phyloP scores from a whole-genome alignment of 2,329 filamentous ascomycete genomes.

The Sporothrix euskadiensis region DNA sequence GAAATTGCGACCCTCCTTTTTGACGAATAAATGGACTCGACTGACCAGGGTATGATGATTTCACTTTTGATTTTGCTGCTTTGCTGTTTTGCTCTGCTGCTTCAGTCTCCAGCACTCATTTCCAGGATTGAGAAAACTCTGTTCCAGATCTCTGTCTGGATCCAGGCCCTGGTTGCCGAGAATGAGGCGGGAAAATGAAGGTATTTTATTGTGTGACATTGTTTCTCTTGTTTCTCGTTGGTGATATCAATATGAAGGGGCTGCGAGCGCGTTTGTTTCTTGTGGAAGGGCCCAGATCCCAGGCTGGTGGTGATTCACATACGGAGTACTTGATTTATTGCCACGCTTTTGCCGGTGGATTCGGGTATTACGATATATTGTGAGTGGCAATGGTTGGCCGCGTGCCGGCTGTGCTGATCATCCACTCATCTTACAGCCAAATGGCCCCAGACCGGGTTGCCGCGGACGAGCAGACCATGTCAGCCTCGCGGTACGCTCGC shows the following conservation, averaged over 20 bases:
- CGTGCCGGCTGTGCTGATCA: not conserved
- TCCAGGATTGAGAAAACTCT: not conserved
- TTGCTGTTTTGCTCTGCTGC: not conserved
- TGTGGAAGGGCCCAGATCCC: not conserved
- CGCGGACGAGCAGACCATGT: not conserved
- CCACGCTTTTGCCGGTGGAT: not conserved
- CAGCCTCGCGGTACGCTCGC: not conserved
- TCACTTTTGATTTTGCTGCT: not conserved
- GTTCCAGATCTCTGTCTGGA: not conserved
- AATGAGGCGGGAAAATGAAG: not conserved
- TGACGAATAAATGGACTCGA: slow-evolving; percentile 1
- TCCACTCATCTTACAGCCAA: not conserved
- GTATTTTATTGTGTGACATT: not conserved
- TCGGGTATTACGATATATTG: not conserved
- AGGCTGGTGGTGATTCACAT: not conserved
- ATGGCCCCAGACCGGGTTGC: not conserved
- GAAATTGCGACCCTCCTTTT: slow-evolving; percentile 22
- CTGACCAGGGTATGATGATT: not conserved
- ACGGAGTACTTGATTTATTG: not conserved
- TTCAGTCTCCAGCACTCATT: not conserved
- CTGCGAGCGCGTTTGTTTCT: slow-evolving; percentile 8
- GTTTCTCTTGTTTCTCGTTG: not conserved
- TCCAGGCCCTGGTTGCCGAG: not conserved
- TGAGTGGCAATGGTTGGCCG: not conserved
- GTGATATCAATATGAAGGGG: slow-evolving; percentile 2